Base-by-base conservation (phyloP, 2,329 filamentous ascomycete species). In the Diaporthe sp. region DNA sequence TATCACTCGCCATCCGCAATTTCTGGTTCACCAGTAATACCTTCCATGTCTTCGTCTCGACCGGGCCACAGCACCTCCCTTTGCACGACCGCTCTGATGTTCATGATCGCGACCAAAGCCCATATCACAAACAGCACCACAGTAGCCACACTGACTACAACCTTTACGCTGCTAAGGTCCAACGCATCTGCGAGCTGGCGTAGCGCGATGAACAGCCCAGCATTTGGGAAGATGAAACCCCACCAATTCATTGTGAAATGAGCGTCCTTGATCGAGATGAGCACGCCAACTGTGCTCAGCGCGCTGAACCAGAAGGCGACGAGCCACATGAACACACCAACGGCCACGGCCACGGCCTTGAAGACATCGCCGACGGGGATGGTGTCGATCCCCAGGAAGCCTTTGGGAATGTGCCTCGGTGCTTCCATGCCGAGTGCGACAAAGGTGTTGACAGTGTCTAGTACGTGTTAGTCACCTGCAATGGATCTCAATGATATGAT, bases 191-290 rank as follows among this genome's bases (percentile, higher is more conserved):
- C 61, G 61, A 66, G 61, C 61, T 66, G 61, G 7, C 50, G 61
- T 28, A 66, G 19, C 19, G 70, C 55, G 45, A 61, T 72, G 0
- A 87, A 88, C 35, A 91, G 85, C 0, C 89, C 89, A 0, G 86
- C 88, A 71, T 91, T 91, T 13, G 89, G 89, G 77, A 91, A 91
- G 15, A 91, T 86, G 80, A 91, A 90, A 0, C 88, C 87, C 87
- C 87, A 90, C 89, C 88, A 91, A 13, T 76, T 71, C 35, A 89
- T 80, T 10, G 86, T 85, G 79, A 89, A 89, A 1, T 77, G 77
- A 79, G 87, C 89, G 1, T 66, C 61, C 17, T 83, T 81, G 22
- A 83, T 80, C 13, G 81, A 75, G 45, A 84, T 82, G 70, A 83
- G 70, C 45, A 86, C 81, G 10, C 83, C 83, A 25, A 86, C 79